Evolutionary conservation across 441 rosid genomes (phyloP), one percentile per base, ranked within the genome.

Genomic region (Dalechampia spathulata): DNA sequence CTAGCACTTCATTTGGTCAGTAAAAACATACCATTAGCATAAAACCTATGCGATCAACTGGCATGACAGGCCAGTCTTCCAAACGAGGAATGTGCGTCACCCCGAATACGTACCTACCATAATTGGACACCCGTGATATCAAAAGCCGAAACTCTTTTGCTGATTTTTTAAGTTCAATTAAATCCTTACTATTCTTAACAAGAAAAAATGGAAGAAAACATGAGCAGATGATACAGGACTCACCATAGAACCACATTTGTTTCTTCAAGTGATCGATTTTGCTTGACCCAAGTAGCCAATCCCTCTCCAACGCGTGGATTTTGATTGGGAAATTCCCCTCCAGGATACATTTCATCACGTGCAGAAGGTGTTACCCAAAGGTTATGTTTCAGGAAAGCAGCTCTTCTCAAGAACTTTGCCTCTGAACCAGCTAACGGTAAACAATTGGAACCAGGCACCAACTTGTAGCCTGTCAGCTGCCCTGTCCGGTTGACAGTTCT

Each of bases 1-100:
- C 10, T 34, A 8, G 10, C 10, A 34, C 10, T 5, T 4, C 10
- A 13, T 20, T 7, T 15, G 34, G 34, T 2, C 6, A 48, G 27
- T 20, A 14, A 55, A 25, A 17, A n/a, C 41, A 42, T 72, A 89
- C 96, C 96, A 80, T 79, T 16, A 89, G 86, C 60, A 73, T 82
- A 67, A 89, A 89, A 51, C 95, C 97, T 41, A 89, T 78, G 66
- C 69, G 92, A 21, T 89, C 97, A 22, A 82, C 97, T 0, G 97
- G 97, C 97, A 86, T 89, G 61, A 89, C 90, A 2, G 97, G 97
- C 97, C 95, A 89, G 65, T 89, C 97, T 73, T 89, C 97, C 60
- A 89, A 72, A 55, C 97, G 78, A 51, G 97, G 97, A 47, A 86
- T 82, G 60, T 86, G 95, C 23, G 74, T 86, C 63, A 86, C 72